Evolutionary conservation across 331 rosid genomes (phyloP).

Genomic region (Dryas integrifolia): DNA sequence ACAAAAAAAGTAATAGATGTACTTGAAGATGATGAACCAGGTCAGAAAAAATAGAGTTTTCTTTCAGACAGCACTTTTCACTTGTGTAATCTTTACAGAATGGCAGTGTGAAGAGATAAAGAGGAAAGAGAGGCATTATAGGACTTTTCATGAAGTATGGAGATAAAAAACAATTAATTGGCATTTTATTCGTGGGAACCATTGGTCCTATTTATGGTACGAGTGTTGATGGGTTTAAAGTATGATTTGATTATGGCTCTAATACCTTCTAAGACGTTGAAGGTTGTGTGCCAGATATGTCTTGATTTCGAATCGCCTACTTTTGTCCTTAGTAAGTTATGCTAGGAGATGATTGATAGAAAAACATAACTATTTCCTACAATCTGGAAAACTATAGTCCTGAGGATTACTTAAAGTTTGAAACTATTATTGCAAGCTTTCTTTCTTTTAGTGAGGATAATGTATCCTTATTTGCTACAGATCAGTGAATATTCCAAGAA

Average conservation of each 20-base stretch:
- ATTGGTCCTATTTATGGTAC: background rate
- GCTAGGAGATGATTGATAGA: background rate
- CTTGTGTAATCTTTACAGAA: background rate
- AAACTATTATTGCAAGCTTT: background rate
- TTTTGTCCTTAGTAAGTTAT: background rate
- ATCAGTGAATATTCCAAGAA: slow-evolving; percentile 83
- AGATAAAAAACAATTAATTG: background rate
- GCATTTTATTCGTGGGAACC: background rate
- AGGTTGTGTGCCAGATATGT: background rate
- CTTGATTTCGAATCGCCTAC: background rate
- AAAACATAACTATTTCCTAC: background rate
- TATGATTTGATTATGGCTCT: background rate
- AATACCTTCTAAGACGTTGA: background rate
- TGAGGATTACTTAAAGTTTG: background rate
- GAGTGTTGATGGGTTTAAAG: background rate
- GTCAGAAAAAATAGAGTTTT: background rate
- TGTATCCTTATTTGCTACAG: slow-evolving; percentile 44
- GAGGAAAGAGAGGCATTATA: background rate
- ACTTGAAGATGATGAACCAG: background rate
- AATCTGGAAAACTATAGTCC: background rate
- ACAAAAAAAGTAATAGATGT: background rate
- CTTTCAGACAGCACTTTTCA: background rate
- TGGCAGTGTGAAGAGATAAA: background rate
- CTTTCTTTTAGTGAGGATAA: slow-evolving; percentile 18
- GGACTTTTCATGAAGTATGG: background rate